These are phyloP conservation scores for Aspergillus cavernicola DNA, from an alignment of 495 filamentous ascomycete genomes.

Conservation along the genomic window DNA sequence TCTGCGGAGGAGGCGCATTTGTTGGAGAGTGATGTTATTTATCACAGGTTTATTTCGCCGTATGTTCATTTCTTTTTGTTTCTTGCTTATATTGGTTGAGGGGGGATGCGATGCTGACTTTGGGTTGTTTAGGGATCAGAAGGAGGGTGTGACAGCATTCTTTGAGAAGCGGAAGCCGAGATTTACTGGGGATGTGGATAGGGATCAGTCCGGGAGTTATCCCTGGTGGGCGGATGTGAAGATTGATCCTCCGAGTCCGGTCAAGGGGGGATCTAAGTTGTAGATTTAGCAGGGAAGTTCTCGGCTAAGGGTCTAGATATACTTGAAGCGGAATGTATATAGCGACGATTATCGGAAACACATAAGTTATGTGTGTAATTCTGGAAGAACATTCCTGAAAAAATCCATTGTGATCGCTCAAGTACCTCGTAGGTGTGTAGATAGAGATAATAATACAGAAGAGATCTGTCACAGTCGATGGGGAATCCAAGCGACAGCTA, in stretches of 20 bases:
- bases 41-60: slow-evolving; percentile 48
- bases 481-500: background rate
- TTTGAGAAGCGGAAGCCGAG: slow-evolving; percentile 47
- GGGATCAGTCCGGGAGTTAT: slow-evolving; percentile 24
- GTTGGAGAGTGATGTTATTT: slow-evolving; percentile 54
- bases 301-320: too few species aligned
- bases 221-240: slow-evolving; percentile 32
- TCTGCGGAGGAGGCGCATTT: slow-evolving; percentile 56
- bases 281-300: slow-evolving; percentile 7
- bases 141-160: slow-evolving; percentile 46
- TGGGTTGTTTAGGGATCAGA: slow-evolving; percentile 35
- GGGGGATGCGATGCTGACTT: background rate
- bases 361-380: background rate
- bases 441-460: slow-evolving; percentile 1
- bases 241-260: slow-evolving; percentile 24
- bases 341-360: too few species aligned
- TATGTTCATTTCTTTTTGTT: slow-evolving; percentile 13
- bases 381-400: background rate
- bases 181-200: slow-evolving; percentile 42
- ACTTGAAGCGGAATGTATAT: too few species aligned
- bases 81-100: too few species aligned
- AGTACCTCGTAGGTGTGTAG: background rate
- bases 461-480: background rate
- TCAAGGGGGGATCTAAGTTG: slow-evolving; percentile 24
- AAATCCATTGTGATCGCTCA: slow-evolving; percentile 2